Percentiles rank a stretch among this genome's conserved stretches.
Evolutionary conservation across 495 filamentous ascomycete species (phyloP).

Genomic region (Penicillium silybi): DNA sequence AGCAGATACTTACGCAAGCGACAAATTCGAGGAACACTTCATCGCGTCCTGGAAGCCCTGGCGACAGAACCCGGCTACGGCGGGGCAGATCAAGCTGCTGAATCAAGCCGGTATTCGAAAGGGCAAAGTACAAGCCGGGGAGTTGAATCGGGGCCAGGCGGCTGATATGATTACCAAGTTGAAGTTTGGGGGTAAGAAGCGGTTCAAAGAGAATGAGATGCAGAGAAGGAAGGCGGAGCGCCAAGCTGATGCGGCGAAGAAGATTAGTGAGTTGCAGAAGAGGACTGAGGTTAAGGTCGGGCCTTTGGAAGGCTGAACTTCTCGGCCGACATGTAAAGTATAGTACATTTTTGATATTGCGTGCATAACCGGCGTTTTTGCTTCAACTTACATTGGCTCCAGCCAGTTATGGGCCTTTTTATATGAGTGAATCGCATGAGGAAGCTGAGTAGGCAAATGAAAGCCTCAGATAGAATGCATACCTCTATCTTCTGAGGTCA

Average conservation of each 20-base stretch:
- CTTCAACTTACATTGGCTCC: neutral
- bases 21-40: conserved; percentile 55
- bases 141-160: conserved; percentile 76
- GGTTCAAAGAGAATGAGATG: conserved; percentile 51
- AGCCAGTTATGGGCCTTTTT: neutral
- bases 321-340: conserved; percentile 4
- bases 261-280: conserved; percentile 29
- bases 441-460: neutral
- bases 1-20: conserved; percentile 72
- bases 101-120: conserved; percentile 59
- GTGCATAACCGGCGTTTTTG: neutral
- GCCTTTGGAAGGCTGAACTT: conserved; percentile 41
- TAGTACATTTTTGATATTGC: neutral
- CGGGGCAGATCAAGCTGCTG: conserved; percentile 66
- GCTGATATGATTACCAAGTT: conserved; percentile 91
- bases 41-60: conserved; percentile 59
- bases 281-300: conserved; percentile 60
- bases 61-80: conserved; percentile 62
- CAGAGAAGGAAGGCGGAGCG: conserved; percentile 31
- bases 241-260: conserved; percentile 32
- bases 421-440: neutral
- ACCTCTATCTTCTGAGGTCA: too few species aligned
- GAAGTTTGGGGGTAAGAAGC: conserved; percentile 73
- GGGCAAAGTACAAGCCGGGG: conserved; percentile 47
- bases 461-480: neutral